A percentile compares a stretch with the other conserved stretches of the same genome.
phyloP scores from a whole-genome alignment of 495 filamentous ascomycete species.

The Penicillium desertorum region DNA sequence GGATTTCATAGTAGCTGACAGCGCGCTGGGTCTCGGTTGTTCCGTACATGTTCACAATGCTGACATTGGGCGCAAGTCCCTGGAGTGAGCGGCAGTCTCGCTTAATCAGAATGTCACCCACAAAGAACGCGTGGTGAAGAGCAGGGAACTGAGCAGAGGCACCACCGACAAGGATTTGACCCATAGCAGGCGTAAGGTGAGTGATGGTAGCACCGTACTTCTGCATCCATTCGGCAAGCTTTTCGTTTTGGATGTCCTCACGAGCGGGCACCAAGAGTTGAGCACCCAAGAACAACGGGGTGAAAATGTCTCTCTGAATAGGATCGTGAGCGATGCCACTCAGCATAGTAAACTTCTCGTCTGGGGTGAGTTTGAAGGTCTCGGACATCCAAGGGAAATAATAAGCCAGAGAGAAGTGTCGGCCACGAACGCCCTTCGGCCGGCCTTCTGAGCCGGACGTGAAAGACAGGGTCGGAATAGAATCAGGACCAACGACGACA shows the following conservation, averaged over 20 bases:
- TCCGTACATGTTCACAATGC: slow-evolving; percentile 89
- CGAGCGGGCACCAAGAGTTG: slow-evolving; percentile 76
- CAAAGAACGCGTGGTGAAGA: slow-evolving; percentile 84
- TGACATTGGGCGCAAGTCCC: slow-evolving; percentile 72
- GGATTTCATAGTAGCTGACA: slow-evolving; percentile 85
- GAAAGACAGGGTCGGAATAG: slow-evolving; percentile 77
- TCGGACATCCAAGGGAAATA: slow-evolving; percentile 95
- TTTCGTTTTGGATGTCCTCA: slow-evolving; percentile 87
- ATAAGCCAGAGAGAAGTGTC: slow-evolving; percentile 83
- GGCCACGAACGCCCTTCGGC: slow-evolving; percentile 84
- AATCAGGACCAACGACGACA: slow-evolving; percentile 87
- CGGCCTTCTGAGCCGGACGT: slow-evolving; percentile 83
- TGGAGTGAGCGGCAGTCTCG: slow-evolving; percentile 80
- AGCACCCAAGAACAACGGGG: slow-evolving; percentile 83
- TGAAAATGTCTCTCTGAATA: slow-evolving; percentile 92
- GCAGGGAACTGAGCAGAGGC: slow-evolving; percentile 73
- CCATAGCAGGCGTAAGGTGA: slow-evolving; percentile 92
- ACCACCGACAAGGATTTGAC: slow-evolving; percentile 89
- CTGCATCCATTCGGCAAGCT: slow-evolving; percentile 87
- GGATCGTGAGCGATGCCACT: slow-evolving; percentile 85
- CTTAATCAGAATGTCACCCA: slow-evolving; percentile 88
- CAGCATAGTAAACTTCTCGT: slow-evolving; percentile 83
- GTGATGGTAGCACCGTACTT: slow-evolving; percentile 77
- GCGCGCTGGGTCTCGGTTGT: slow-evolving; percentile 88
- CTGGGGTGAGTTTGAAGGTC: slow-evolving; percentile 68